phyloP scores from a whole-genome alignment of 1,284 basidiomycete genomes.

The Ustanciosporium gigantosporum region DNA sequence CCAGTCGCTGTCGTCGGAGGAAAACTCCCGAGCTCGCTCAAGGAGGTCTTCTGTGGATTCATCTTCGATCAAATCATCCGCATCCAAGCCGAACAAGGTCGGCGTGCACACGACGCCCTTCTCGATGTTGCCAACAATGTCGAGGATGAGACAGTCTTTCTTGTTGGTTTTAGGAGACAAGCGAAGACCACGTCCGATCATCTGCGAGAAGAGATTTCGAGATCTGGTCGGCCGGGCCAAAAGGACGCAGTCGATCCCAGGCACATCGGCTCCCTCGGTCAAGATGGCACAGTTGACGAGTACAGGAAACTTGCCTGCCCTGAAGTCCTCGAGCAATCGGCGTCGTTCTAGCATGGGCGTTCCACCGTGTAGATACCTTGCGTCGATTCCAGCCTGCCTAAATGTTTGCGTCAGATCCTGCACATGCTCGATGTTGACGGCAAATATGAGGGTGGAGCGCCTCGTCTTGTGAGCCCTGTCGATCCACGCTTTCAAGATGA shows the following conservation, averaged over 20 bases:
- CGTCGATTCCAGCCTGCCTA: slow-evolving; percentile 77
- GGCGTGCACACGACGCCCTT: slow-evolving; percentile 80
- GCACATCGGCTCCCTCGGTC: slow-evolving; percentile 58
- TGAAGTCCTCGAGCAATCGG: slow-evolving; percentile 73
- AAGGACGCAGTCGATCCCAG: slow-evolving; percentile 79
- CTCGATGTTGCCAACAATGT: slow-evolving; percentile 80
- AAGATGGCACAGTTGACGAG: slow-evolving; percentile 90
- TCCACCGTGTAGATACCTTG: slow-evolving; percentile 73
- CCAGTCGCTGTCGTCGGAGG: neutral
- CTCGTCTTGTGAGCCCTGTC: slow-evolving; percentile 62
- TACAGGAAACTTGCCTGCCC: slow-evolving; percentile 76
- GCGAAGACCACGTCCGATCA: slow-evolving; percentile 93
- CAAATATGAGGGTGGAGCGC: slow-evolving; percentile 87
- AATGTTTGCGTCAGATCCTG: slow-evolving; percentile 75
- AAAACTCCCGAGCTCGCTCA: slow-evolving; percentile 12
- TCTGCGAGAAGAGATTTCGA: slow-evolving; percentile 86
- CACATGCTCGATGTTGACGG: slow-evolving; percentile 84
- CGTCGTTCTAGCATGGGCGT: slow-evolving; percentile 73
- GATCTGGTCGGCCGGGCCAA: slow-evolving; percentile 78
- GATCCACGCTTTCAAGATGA: slow-evolving; percentile 56
- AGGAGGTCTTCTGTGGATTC: slow-evolving; percentile 25
- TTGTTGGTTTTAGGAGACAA: slow-evolving; percentile 81
- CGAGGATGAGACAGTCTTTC: slow-evolving; percentile 82
- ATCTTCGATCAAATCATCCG: slow-evolving; percentile 69
- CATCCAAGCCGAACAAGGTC: slow-evolving; percentile 82